These are phyloP conservation scores for Mucor piriformis DNA, from an alignment of 371 early-diverging fungal species.

Conservation along the genomic window DNA sequence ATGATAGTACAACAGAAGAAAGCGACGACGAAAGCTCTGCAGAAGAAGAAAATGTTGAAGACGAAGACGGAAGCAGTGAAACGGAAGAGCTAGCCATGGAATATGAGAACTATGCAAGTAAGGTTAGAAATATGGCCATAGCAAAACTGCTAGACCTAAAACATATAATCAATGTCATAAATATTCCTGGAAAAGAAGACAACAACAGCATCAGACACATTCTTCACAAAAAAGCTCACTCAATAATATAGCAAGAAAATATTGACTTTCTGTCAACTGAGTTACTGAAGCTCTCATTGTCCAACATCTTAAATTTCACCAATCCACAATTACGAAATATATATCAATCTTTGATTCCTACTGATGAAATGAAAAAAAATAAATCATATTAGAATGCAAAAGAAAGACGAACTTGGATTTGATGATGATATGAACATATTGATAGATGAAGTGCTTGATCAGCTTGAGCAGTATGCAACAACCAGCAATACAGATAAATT, in stretches of 20 bases:
- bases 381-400: neutral
- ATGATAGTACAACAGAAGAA: neutral
- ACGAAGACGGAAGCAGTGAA: conserved; percentile 12
- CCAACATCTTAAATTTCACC: conserved; percentile 22
- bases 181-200: neutral
- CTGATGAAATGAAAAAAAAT: conserved; percentile 18
- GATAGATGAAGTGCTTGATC: too few species aligned
- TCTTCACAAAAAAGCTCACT: conserved; percentile 17
- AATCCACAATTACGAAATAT: conserved; percentile 19
- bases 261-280: conserved; percentile 14
- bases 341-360: conserved; percentile 13
- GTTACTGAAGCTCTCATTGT: conserved; percentile 20
- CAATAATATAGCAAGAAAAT: conserved; percentile 14
- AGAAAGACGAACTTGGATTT: too few species aligned
- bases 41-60: conserved; percentile 15
- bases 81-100: conserved; percentile 13
- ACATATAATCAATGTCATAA: conserved; percentile 13
- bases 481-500: too few species aligned
- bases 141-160: conserved; percentile 19
- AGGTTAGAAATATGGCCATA: conserved; percentile 19
- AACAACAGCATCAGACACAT: conserved; percentile 11
- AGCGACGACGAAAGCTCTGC: conserved; percentile 7
- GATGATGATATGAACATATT: too few species aligned
- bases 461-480: too few species aligned
- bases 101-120: conserved; percentile 13